Conservation (phyloP, 2,329 filamentous ascomycete species). For the Calonectria hongkongensis region DNA sequence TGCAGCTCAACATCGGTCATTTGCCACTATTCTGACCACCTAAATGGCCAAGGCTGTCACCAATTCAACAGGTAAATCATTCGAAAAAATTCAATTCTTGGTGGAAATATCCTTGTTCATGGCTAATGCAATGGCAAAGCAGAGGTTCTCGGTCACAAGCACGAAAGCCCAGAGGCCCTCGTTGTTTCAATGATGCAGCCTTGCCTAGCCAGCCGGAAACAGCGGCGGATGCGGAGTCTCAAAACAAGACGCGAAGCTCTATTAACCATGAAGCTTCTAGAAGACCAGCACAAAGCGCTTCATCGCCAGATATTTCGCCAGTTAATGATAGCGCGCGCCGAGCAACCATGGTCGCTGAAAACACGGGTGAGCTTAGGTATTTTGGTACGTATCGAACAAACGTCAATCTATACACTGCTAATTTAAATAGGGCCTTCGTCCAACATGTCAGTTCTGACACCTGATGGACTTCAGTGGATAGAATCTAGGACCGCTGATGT, state of each 20-base stretch:
- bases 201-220: background rate
- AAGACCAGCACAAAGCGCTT: background rate
- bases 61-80: conserved; percentile 2
- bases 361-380: conserved; percentile 33
- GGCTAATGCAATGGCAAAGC: background rate
- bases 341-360: conserved; percentile 33
- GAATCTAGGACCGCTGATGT: conserved; percentile 30
- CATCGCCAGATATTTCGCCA: background rate
- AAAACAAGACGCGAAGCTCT: background rate
- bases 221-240: background rate
- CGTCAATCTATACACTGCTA: background rate
- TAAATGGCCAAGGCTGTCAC: background rate
- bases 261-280: background rate
- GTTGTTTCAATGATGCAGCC: background rate
- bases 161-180: conserved; percentile 20
- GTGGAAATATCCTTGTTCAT: no score
- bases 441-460: conserved; percentile 26
- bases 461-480: conserved; percentile 31
- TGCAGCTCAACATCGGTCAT: background rate
- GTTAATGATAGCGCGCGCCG: conserved; percentile 7
- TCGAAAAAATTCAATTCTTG: background rate
- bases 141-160: conserved; percentile 3
- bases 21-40: conserved; percentile 31
- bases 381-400: conserved; percentile 15
- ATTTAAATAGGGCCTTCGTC: conserved; percentile 25